Percentiles rank a stretch among this genome's conserved stretches.
These are phyloP conservation scores for Arabidopsis arenosa DNA, from an alignment of 345 rosid genomes.

Conservation along the genomic window DNA sequence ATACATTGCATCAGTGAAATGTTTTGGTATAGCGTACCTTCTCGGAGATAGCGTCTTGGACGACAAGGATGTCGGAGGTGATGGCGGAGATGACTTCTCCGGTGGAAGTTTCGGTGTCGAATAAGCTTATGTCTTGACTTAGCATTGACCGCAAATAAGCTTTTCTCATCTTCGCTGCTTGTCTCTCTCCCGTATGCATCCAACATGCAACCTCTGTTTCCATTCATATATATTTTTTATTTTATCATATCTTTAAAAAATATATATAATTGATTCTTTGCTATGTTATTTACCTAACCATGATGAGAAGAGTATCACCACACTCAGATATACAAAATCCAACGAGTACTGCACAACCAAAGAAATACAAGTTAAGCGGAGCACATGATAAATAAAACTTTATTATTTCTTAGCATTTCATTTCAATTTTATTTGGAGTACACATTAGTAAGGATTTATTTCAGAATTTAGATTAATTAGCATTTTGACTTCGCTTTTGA, in stretches of 20 bases:
- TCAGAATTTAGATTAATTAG: not conserved
- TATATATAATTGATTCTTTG: not conserved
- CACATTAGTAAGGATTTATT: not conserved
- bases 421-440: not conserved
- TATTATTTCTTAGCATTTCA: not conserved
- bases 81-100: slow-evolving; percentile 90
- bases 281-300: slow-evolving; percentile 70
- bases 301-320: slow-evolving; percentile 80
- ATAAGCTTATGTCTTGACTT: slow-evolving; percentile 84
- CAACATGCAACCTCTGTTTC: slow-evolving; percentile 91
- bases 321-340: slow-evolving; percentile 95
- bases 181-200: slow-evolving; percentile 98
- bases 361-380: not conserved
- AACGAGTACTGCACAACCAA: slow-evolving; percentile 75
- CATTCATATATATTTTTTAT: not conserved
- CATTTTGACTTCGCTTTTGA: not conserved
- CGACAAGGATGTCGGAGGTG: slow-evolving; percentile 83
- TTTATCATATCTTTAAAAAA: not conserved
- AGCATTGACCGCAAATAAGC: slow-evolving; percentile 81
- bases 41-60: slow-evolving; percentile 95
- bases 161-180: slow-evolving; percentile 93
- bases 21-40: slow-evolving; percentile 55
- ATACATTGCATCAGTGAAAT: not conserved
- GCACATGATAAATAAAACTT: not conserved
- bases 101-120: slow-evolving; percentile 89